Base-by-base conservation (phyloP, 208 protist genomes). In the Trichomonas vaginalis region DNA sequence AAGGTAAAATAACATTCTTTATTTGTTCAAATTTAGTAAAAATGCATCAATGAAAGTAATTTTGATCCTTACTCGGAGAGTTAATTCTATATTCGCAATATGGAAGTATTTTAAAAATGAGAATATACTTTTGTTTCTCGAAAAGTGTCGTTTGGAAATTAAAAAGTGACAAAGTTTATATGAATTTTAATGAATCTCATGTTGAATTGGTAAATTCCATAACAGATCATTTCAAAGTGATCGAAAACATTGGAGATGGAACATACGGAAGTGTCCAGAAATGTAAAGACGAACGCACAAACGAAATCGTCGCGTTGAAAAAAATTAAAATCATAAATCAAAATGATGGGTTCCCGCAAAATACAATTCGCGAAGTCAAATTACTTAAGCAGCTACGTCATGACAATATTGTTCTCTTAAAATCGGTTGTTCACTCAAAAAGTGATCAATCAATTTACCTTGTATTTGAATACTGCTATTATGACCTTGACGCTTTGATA, bases 221-320 rank as follows among this genome's bases (percentile, higher is more conserved):
- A 15, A 8, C 21, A 9, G 82, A 90, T 48, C 35, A 48, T 10
- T 90, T 35, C 42, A 39, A 90, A 90, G 42, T 48, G 1, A 95
- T 79, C 17, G 88, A 61, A 46, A 46, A 47, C 2, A 32, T 95
- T 70, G 88, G 88, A 14, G 48, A 42, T 39, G 88, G 88, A 35
- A 95, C 88, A 27, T 95, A 95, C n/a, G 88, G 88, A 27, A 70
- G 1, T 39, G 88, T 95, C 9, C 51, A 95, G 3, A 95, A 95
- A 45, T 95, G 88, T 37, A 10, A 21, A 17, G 35, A 95, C 0
- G n/a, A 39, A 42, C 14, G 4, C 17, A 70, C 45, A 45, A 70
- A 70, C 6, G 9, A 35, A 79, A 95, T 95, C 42, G 23, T 61
- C 3, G 88, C 88, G 4, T 32, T 95, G 0, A 95, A 95, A 40